These are phyloP conservation scores for Rhododendron henanense DNA, from an alignment of 148 eudicot species.

Conservation along the genomic window DNA sequence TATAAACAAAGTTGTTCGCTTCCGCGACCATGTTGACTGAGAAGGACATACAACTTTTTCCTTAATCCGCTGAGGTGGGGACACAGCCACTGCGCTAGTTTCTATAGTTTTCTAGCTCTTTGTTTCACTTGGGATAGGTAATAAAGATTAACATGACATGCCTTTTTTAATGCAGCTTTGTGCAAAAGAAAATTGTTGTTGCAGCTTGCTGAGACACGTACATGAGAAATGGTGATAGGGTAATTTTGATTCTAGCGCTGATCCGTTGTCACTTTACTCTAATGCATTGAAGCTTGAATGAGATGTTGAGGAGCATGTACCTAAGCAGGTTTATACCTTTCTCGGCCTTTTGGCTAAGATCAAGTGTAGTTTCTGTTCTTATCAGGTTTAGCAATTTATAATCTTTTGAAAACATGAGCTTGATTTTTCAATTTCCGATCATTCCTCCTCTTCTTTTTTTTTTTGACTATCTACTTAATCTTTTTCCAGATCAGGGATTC, in stretches of 20 bases:
- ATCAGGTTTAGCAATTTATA: conserved; percentile 21
- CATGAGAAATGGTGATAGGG: not conserved
- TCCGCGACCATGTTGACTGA: conserved; percentile 74
- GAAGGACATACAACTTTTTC: not conserved
- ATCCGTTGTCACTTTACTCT: not conserved
- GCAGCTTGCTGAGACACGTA: not conserved
- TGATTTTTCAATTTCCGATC: not conserved
- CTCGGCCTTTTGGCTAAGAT: conserved; percentile 66
- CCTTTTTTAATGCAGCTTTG: not conserved
- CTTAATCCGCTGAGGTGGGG: not conserved
- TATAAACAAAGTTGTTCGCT: conserved; percentile 62
- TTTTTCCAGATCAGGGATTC: not conserved
- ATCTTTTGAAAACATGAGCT: not conserved
- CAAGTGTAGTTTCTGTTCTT: conserved; percentile 58
- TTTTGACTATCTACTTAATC: not conserved
- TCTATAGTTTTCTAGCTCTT: conserved; percentile 7
- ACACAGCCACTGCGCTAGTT: not conserved
- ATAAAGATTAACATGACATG: not conserved
- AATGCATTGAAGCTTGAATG: not conserved
- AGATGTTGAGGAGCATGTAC: not conserved
- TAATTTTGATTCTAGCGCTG: not conserved
- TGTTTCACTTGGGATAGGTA: not conserved
- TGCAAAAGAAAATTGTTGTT: not conserved
- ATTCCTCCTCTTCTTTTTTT: too few relatives aligned
- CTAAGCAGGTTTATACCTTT: conserved; percentile 29